These are phyloP conservation scores for Spiraea crenata DNA, from an alignment of 331 rosid genomes.

Conservation along the genomic window DNA sequence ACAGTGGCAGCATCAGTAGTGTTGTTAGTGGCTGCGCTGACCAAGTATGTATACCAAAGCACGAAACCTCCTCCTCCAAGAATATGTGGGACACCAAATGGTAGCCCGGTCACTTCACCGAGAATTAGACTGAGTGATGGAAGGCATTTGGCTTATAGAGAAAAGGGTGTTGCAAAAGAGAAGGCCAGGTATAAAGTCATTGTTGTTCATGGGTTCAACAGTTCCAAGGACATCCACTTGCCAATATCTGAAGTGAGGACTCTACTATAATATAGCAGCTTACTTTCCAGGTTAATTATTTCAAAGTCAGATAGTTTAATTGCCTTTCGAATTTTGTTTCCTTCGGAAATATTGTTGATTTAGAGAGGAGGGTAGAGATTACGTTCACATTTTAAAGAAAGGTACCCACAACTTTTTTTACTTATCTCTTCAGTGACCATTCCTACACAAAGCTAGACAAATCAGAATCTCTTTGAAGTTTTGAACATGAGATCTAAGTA, in stretches of 20 bases:
- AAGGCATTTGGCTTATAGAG: slow-evolving; percentile 63
- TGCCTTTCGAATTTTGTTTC: too few relatives aligned
- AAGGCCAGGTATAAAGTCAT: slow-evolving; percentile 56
- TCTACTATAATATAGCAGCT: not conserved
- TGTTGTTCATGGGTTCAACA: slow-evolving; percentile 45
- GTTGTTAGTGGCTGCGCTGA: slow-evolving; percentile 35
- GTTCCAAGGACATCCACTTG: slow-evolving; percentile 44
- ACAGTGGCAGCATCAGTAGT: slow-evolving; percentile 21
- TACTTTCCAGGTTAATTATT: not conserved
- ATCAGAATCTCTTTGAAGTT: too few relatives aligned
- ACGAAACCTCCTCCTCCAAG: slow-evolving; percentile 50
- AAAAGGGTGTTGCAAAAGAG: slow-evolving; percentile 51
- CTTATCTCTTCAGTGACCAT: too few relatives aligned
- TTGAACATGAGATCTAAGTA: too few relatives aligned
- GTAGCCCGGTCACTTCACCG: slow-evolving; percentile 56
- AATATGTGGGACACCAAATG: slow-evolving; percentile 49
- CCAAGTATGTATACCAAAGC: slow-evolving; percentile 35
- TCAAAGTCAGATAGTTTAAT: not conserved
- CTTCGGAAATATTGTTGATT: too few relatives aligned
- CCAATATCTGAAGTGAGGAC: slow-evolving; percentile 45
- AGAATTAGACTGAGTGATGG: slow-evolving; percentile 60
- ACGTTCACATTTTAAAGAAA: too few relatives aligned
- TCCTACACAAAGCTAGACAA: too few relatives aligned
- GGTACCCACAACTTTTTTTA: too few relatives aligned
- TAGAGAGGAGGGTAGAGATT: too few relatives aligned